Conservation (phyloP, 2,329 filamentous ascomycete genomes). For the Sporothrix schenckii region DNA sequence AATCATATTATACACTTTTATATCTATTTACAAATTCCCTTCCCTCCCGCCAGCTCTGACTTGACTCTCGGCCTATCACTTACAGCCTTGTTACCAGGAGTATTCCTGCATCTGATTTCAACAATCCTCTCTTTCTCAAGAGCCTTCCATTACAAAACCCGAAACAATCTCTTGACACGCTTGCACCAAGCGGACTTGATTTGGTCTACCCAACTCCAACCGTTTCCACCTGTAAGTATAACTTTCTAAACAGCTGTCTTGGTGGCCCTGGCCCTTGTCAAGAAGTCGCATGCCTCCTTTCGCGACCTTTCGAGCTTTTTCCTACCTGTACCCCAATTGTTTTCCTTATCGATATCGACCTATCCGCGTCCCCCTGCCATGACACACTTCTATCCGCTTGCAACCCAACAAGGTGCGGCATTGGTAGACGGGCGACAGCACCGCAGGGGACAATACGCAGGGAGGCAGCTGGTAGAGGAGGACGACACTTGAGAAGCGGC, state of each 20-base stretch:
- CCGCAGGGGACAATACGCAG: slow-evolving; percentile 10
- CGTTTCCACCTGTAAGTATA: background rate
- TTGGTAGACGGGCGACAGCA: background rate
- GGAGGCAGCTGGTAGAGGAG: background rate
- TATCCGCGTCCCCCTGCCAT: background rate
- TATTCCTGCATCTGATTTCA: background rate
- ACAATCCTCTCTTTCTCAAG: background rate
- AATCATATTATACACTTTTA: background rate
- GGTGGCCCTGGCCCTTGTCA: no score
- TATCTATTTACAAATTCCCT: background rate
- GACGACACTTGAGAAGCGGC: background rate
- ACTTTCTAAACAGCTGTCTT: background rate
- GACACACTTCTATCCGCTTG: slow-evolving; percentile 13
- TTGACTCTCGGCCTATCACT: background rate
- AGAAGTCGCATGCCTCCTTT: background rate
- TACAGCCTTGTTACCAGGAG: background rate
- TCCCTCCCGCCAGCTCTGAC: background rate
- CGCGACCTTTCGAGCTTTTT: background rate
- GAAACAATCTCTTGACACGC: background rate
- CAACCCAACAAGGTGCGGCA: slow-evolving; percentile 17
- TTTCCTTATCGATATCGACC: slow-evolving; percentile 4
- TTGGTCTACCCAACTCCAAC: background rate
- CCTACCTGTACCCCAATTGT: background rate
- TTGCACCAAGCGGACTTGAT: background rate
- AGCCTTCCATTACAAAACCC: background rate